Evolutionary conservation across 805 yeast genomes (phyloP).

Genomic region (Brettanomyces custersianus): DNA sequence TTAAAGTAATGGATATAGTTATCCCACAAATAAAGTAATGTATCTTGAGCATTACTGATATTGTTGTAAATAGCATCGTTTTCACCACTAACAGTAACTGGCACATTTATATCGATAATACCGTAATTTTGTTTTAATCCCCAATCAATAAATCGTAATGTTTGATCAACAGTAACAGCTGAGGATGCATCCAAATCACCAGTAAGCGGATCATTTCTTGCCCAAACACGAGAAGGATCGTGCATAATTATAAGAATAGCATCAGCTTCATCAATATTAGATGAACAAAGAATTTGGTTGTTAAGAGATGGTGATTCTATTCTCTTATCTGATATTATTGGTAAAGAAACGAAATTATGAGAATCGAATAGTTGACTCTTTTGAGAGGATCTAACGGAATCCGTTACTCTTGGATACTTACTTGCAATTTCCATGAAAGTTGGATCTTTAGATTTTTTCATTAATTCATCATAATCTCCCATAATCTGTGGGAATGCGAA

Average conservation of each 20-base stretch:
- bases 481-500: slow-evolving; percentile 21
- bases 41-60: slow-evolving; percentile 65
- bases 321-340: slow-evolving; percentile 38
- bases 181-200: slow-evolving; percentile 70
- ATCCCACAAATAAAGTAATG: slow-evolving; percentile 79
- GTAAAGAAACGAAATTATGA: slow-evolving; percentile 57
- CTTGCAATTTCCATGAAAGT: slow-evolving; percentile 27
- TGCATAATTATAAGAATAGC: slow-evolving; percentile 67
- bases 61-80: slow-evolving; percentile 52
- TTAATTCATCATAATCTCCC: slow-evolving; percentile 25
- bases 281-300: slow-evolving; percentile 63
- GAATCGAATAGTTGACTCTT: slow-evolving; percentile 43
- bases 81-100: slow-evolving; percentile 39
- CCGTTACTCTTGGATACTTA: slow-evolving; percentile 48
- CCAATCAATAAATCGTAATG: slow-evolving; percentile 65
- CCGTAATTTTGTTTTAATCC: slow-evolving; percentile 52
- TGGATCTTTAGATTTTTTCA: slow-evolving; percentile 33
- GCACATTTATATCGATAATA: slow-evolving; percentile 75
- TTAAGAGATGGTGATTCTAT: slow-evolving; percentile 43
- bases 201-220: slow-evolving; percentile 65
- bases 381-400: slow-evolving; percentile 70
- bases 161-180: slow-evolving; percentile 69
- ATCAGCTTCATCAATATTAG: slow-evolving; percentile 54
- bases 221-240: slow-evolving; percentile 92
- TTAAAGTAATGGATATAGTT: slow-evolving; percentile 73